A percentile compares a stretch with the other conserved stretches of the same genome.
These are phyloP conservation scores for Didymella exigua DNA, from an alignment of 2,329 filamentous ascomycete species.

Conservation along the genomic window DNA sequence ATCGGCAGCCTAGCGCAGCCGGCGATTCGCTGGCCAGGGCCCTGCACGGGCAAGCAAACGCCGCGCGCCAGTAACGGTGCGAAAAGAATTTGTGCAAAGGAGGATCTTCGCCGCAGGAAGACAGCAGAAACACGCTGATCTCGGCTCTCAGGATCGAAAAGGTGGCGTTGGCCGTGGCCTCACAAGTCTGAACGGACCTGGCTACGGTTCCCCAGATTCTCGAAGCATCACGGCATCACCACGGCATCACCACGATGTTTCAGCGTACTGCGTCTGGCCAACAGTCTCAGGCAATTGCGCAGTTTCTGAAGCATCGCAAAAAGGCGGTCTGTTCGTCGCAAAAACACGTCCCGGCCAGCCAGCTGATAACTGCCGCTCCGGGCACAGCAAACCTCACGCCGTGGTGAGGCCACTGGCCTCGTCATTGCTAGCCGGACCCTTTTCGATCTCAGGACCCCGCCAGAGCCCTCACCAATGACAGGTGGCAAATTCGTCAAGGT, in stretches of 20 bases:
- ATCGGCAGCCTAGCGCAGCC: conserved; percentile 25
- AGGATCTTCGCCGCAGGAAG: conserved; percentile 19
- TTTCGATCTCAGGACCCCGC: conserved; percentile 22
- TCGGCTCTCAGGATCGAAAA: conserved; percentile 25
- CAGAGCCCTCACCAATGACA: conserved; percentile 9
- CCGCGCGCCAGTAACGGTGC: conserved; percentile 26
- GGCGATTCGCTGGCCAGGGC: conserved; percentile 28
- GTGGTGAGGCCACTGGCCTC: conserved; percentile 33
- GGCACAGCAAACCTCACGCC: conserved; percentile 31
- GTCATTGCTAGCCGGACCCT: conserved; percentile 25
- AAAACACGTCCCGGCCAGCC: conserved; percentile 17
- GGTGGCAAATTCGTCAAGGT: conserved; percentile 15
- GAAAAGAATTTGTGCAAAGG: conserved; percentile 37
- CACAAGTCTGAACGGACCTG: conserved; percentile 17
- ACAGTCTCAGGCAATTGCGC: neutral
- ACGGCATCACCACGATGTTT: conserved; percentile 12
- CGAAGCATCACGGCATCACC: conserved; percentile 5
- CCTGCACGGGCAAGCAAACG: conserved; percentile 21
- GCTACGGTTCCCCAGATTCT: conserved; percentile 32
- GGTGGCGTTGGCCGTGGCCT: conserved; percentile 31
- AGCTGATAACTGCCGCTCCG: conserved; percentile 18
- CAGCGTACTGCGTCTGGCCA: conserved; percentile 11
- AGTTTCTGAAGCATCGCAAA: conserved; percentile 4
- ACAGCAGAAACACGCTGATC: conserved; percentile 26
- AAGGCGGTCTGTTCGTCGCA: conserved; percentile 19